Base-by-base conservation (phyloP, 352 stramenopile genomes). In the Phytopythium ostracodes region DNA sequence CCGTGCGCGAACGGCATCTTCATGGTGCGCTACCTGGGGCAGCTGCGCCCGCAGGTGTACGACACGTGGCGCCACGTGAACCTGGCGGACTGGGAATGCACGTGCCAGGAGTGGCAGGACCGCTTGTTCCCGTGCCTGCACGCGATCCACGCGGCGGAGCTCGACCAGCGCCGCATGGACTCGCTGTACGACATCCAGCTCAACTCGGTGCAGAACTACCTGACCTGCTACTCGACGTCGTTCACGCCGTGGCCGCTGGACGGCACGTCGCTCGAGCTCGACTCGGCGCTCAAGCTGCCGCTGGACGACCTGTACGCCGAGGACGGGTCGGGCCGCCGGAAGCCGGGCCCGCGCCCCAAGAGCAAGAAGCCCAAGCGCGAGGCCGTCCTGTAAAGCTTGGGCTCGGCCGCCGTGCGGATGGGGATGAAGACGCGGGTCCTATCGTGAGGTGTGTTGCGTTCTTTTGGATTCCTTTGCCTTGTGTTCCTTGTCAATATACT, bases 81-180 rank as follows among this genome's bases (percentile, higher is more conserved):
- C 62, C 68, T 92, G 15, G 58, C 81, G 1, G 76, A 88, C 50
- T 89, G 79, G 77, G 79, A 92, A 56, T 92, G 84, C 65, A 89
- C 81, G 29, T 92, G 84, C 54, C 75, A 87, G n/a, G 81, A 88
- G 54, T 92, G 84, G 84, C 84, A 92, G 54, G 84, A 92, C 55
- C 77, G 83, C 20, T 71, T 81, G 40, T 91, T 92, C 50, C 84
- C 84, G 35, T 92, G 84, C 36, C 75, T 91, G 60, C 84, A 92
- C 60, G 81, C 73, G 5, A 89, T 92, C 53, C 81, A 92, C 59
- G 79, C 84, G 2, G 73, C 81, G 3, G 84, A 91, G 64, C 64
- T 92, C 36, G 83, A 89, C 53, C 79, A 82, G 29, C 84, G 72
- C 20, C 81, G 81, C 56, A 87, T 92, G 25, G 81, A 92, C 54